A percentile compares a stretch with the other conserved stretches of the same genome.
These are phyloP conservation scores for Kingdonia uniflora DNA, from an alignment of 164 flowering plant genomes.

Conservation along the genomic window DNA sequence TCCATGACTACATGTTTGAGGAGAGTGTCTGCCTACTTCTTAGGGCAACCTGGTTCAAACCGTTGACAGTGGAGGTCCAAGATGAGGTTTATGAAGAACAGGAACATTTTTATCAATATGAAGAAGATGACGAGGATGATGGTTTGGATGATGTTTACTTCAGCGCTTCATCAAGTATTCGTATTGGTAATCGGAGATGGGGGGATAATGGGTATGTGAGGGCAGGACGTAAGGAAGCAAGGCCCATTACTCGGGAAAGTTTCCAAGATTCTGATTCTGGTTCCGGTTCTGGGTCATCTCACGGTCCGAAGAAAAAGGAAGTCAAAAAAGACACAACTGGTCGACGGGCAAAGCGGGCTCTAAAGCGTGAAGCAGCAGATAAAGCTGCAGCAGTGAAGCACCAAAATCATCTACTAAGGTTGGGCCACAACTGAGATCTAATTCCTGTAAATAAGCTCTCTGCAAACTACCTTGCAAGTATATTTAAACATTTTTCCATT, in stretches of 20 bases:
- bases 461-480: no score
- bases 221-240: conserved; percentile 74
- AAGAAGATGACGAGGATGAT: conserved; percentile 38
- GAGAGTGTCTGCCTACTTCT: conserved; percentile 92
- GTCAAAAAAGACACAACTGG: conserved; percentile 29
- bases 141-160: conserved; percentile 4
- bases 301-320: conserved; percentile 31
- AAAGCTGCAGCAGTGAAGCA: conserved; percentile 74
- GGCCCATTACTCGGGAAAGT: conserved; percentile 38
- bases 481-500: no score
- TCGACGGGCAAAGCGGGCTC: conserved; percentile 67
- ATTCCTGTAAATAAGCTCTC: background rate
- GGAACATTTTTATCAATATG: conserved; percentile 7
- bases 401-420: background rate
- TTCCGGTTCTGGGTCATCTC: conserved; percentile 30
- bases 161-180: conserved; percentile 27
- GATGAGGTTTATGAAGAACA: conserved; percentile 28
- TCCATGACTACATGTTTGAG: conserved; percentile 87
- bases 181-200: conserved; percentile 87
- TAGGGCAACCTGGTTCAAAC: conserved; percentile 82
- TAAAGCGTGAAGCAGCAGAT: conserved; percentile 86
- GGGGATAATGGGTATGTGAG: conserved; percentile 83
- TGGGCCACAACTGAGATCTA: background rate
- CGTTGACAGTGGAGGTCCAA: conserved; percentile 36
- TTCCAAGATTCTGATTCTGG: conserved; percentile 29